phyloP scores from a whole-genome alignment of 306 rosid species.

The Senna tora region DNA sequence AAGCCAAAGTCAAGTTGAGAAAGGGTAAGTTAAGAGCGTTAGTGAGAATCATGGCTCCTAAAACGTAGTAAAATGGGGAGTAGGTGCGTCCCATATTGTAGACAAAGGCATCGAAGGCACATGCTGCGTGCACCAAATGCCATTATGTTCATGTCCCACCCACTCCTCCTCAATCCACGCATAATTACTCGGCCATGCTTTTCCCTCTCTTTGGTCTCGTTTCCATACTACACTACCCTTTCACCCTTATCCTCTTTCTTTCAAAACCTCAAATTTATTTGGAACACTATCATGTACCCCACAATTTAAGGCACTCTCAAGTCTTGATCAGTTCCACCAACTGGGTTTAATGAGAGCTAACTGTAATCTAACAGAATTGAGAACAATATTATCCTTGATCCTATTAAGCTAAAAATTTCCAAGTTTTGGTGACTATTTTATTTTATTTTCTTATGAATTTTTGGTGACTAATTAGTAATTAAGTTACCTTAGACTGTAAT shows the following conservation, averaged over 20 bases:
- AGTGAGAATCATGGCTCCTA: not conserved
- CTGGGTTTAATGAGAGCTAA: conserved; percentile 15
- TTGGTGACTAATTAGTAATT: conserved; percentile 20
- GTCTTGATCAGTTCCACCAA: conserved; percentile 10
- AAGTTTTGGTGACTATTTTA: conserved; percentile 23
- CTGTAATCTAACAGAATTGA: conserved; percentile 4
- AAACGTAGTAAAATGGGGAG: conserved; percentile 7
- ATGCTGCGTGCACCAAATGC: conserved; percentile 48
- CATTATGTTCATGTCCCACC: conserved; percentile 60
- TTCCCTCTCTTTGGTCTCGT: conserved; percentile 21
- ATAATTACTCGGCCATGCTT: conserved; percentile 49
- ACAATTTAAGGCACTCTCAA: not conserved
- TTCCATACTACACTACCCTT: conserved; percentile 13
- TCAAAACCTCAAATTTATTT: conserved; percentile 16
- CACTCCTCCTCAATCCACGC: conserved; percentile 81
- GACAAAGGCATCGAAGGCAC: conserved; percentile 54
- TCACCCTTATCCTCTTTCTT: conserved; percentile 12
- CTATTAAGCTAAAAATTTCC: conserved; percentile 12
- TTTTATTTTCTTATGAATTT: no score
- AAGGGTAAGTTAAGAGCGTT: not conserved
- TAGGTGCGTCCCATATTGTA: conserved; percentile 24
- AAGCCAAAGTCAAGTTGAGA: not conserved
- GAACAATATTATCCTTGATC: not conserved
- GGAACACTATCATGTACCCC: conserved; percentile 24
- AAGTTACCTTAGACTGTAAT: not conserved